phyloP scores from a whole-genome alignment of 371 early-diverging fungal genomes.

The Dinochytrium kinnereticum region DNA sequence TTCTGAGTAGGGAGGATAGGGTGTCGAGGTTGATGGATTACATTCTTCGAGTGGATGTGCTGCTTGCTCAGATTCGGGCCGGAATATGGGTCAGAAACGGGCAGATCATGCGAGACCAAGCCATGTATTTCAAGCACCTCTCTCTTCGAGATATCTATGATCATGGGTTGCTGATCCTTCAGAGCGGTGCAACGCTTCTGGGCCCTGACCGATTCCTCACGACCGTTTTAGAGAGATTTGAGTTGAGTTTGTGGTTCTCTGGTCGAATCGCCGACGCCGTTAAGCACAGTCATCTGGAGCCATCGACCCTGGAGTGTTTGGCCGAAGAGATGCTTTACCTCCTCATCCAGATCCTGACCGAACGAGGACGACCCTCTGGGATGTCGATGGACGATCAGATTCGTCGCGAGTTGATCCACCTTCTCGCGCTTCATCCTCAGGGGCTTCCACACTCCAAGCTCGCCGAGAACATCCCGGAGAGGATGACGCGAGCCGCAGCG shows the following conservation, averaged over 20 bases:
- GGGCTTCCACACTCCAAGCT: constrained; percentile 85
- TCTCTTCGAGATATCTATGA: constrained; percentile 88
- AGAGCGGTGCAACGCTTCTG: constrained; percentile 71
- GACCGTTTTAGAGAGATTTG: constrained; percentile 85
- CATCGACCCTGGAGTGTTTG: constrained; percentile 72
- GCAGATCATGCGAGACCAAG: constrained; percentile 54
- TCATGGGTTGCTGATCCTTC: constrained; percentile 84
- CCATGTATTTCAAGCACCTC: constrained; percentile 84
- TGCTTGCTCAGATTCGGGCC: constrained; percentile 90
- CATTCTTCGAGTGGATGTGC: constrained; percentile 74
- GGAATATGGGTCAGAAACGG: constrained; percentile 97
- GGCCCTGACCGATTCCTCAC: constrained; percentile 78
- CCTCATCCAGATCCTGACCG: constrained; percentile 80
- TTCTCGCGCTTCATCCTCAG: constrained; percentile 66
- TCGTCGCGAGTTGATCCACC: constrained; percentile 87
- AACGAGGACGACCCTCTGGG: constrained; percentile 74
- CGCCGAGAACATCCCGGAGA: constrained; percentile 81
- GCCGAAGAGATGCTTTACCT: constrained; percentile 86
- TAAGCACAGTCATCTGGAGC: constrained; percentile 13
- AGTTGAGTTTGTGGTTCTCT: constrained; percentile 78
- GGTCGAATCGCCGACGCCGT: constrained; percentile 52
- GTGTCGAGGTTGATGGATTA: constrained; percentile 72
- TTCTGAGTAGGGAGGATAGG: constrained; percentile 20
- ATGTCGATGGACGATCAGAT: constrained; percentile 71
- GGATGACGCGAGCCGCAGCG: constrained; percentile 56